A percentile compares a stretch with the other conserved stretches of the same genome.
phyloP scores from a whole-genome alignment of 768 basidiomycete genomes.

The Peribolospora kevripleyi region DNA sequence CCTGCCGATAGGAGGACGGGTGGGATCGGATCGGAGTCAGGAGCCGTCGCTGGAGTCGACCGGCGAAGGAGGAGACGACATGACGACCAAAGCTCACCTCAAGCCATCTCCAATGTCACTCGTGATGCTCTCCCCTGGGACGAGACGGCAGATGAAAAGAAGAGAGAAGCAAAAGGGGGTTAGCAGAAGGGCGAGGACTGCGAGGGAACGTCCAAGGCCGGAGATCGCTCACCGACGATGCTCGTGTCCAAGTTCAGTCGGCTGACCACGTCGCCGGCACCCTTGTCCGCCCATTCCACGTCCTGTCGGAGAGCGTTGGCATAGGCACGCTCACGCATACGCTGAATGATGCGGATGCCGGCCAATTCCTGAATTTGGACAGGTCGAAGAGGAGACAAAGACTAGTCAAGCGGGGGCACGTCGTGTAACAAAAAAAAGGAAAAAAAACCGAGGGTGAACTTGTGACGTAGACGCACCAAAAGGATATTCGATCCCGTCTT shows the following conservation, averaged over 20 bases:
- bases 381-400: neutral
- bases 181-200: neutral
- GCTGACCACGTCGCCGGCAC: slow-evolving; percentile 75
- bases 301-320: slow-evolving; percentile 65
- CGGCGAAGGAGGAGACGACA: neutral
- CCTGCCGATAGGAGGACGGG: slow-evolving; percentile 23
- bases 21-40: neutral
- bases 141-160: neutral
- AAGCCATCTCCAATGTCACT: slow-evolving; percentile 28
- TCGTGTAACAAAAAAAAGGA: neutral
- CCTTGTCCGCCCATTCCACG: slow-evolving; percentile 67
- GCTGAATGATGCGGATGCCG: slow-evolving; percentile 68
- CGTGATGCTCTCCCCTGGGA: slow-evolving; percentile 19
- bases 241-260: slow-evolving; percentile 72
- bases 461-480: no score
- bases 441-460: no score
- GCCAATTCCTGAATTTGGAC: slow-evolving; percentile 1
- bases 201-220: slow-evolving; percentile 28
- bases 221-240: slow-evolving; percentile 48
- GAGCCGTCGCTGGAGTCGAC: neutral
- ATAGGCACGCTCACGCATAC: slow-evolving; percentile 60
- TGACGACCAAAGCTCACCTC: slow-evolving; percentile 15
- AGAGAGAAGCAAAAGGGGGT: neutral
- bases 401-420: neutral
- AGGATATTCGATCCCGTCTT: slow-evolving; percentile 62